phyloP scores from a whole-genome alignment of 2,329 filamentous ascomycete species.

The Rhytidhysteron rufulum region DNA sequence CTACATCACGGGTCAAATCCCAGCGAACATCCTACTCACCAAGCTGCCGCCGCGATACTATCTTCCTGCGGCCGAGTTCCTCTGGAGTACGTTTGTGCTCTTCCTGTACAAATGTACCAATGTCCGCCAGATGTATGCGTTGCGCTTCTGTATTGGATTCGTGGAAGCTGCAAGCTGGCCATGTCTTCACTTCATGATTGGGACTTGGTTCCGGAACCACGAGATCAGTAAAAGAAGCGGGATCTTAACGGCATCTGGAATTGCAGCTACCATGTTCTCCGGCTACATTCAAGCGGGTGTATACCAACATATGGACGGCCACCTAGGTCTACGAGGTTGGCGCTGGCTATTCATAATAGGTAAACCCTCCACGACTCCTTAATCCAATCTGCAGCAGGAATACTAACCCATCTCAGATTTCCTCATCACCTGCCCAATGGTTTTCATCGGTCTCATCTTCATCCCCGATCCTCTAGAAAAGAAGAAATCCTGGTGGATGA shows the following conservation, averaged over 20 bases:
- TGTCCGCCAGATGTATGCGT: slow-evolving; percentile 3
- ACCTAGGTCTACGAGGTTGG: neutral
- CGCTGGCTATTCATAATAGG: neutral
- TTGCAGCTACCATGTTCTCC: neutral
- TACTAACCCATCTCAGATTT: no score
- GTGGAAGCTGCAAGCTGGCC: slow-evolving; percentile 2
- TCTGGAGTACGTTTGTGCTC: slow-evolving; percentile 3
- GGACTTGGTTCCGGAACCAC: slow-evolving; percentile 7
- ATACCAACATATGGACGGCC: neutral
- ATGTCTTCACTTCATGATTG: slow-evolving; percentile 2
- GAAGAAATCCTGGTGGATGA: no score
- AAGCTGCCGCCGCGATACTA: slow-evolving; percentile 3
- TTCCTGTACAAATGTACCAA: slow-evolving; percentile 1
- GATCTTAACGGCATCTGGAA: neutral
- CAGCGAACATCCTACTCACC: slow-evolving; percentile 2
- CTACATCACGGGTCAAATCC: neutral
- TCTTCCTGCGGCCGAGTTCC: slow-evolving; percentile 3
- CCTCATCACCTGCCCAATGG: no score
- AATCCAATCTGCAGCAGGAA: no score
- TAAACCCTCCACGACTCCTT: no score
- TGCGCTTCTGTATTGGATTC: slow-evolving; percentile 8
- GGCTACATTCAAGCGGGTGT: neutral
- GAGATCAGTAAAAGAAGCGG: slow-evolving; percentile 4
- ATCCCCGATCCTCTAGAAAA: no score
- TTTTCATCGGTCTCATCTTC: no score